Percentiles rank a stretch among this genome's conserved stretches.
Evolutionary conservation across 805 yeast species (phyloP).

Genomic region (Barnettozyma sp.): DNA sequence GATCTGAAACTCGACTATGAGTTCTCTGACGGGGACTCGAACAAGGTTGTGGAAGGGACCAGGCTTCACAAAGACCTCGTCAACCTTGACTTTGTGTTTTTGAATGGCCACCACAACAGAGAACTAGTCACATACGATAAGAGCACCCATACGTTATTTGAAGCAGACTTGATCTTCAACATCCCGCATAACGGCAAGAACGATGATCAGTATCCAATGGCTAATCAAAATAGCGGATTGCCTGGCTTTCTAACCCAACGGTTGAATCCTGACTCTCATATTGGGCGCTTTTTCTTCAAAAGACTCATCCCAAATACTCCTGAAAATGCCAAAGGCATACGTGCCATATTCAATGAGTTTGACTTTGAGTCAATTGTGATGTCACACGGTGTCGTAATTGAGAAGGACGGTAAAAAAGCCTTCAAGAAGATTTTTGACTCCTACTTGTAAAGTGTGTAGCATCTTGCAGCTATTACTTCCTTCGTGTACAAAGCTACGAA

Average conservation of each 20-base stretch:
- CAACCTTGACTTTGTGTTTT: constrained; percentile 47
- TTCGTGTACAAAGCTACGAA: no score
- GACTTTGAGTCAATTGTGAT: constrained; percentile 44
- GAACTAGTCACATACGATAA: constrained; percentile 50
- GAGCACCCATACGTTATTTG: constrained; percentile 41
- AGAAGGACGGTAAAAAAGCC: constrained; percentile 28
- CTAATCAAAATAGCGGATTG: constrained; percentile 39
- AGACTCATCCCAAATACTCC: constrained; percentile 17
- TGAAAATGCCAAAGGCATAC: constrained; percentile 15
- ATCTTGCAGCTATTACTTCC: not conserved
- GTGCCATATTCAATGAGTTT: constrained; percentile 28
- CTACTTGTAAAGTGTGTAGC: constrained; percentile 7
- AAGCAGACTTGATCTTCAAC: constrained; percentile 58
- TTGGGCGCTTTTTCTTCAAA: constrained; percentile 31
- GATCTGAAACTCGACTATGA: constrained; percentile 34
- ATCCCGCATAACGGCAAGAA: constrained; percentile 44
- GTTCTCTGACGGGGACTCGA: constrained; percentile 29
- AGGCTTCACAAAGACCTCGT: constrained; percentile 35
- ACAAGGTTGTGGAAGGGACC: constrained; percentile 29
- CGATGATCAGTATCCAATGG: constrained; percentile 40
- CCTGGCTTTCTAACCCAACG: constrained; percentile 33
- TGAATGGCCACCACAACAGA: constrained; percentile 50
- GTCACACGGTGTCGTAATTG: constrained; percentile 57
- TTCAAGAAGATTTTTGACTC: constrained; percentile 20
- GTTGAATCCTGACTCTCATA: constrained; percentile 34